Conservation (phyloP, 2,329 filamentous ascomycete species). For the Cercospora sp. region DNA sequence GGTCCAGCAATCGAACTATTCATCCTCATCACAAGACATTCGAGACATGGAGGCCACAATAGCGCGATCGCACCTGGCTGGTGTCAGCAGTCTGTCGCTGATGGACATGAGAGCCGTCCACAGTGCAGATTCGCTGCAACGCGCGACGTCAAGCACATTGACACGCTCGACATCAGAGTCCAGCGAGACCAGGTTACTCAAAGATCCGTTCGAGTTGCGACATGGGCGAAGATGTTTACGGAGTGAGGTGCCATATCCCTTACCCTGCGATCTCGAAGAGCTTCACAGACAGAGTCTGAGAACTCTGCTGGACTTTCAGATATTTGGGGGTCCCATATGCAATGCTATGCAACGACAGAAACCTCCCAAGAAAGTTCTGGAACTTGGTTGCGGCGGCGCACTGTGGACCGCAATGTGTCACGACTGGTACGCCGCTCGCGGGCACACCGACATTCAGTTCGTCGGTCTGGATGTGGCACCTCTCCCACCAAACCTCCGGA, state of each 20-base stretch:
- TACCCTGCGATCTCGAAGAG: constrained; percentile 84
- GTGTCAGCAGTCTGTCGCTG: neutral
- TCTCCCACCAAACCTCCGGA: constrained; percentile 63
- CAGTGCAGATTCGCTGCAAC: constrained; percentile 13
- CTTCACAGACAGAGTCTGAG: constrained; percentile 84
- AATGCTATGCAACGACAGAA: constrained; percentile 65
- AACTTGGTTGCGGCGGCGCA: constrained; percentile 82
- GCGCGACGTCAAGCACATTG: constrained; percentile 24
- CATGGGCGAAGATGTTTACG: constrained; percentile 82
- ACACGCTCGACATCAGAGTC: constrained; percentile 16
- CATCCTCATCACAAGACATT: neutral
- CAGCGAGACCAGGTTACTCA: constrained; percentile 11
- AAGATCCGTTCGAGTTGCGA: constrained; percentile 53
- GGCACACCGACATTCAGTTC: constrained; percentile 71
- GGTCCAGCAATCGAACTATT: neutral
- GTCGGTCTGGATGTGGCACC: constrained; percentile 81
- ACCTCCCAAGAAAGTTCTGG: constrained; percentile 75
- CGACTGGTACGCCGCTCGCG: constrained; percentile 70
- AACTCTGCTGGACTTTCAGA: constrained; percentile 75
- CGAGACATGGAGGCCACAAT: constrained; percentile 2
- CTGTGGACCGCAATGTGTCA: constrained; percentile 91
- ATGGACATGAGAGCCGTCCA: neutral
- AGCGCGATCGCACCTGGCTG: neutral
- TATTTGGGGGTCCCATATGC: constrained; percentile 79
- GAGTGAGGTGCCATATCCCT: constrained; percentile 72